A percentile compares a stretch with the other conserved stretches of the same genome.
Conservation (phyloP, 495 filamentous ascomycete species). For the Penicillium crystallinum region DNA sequence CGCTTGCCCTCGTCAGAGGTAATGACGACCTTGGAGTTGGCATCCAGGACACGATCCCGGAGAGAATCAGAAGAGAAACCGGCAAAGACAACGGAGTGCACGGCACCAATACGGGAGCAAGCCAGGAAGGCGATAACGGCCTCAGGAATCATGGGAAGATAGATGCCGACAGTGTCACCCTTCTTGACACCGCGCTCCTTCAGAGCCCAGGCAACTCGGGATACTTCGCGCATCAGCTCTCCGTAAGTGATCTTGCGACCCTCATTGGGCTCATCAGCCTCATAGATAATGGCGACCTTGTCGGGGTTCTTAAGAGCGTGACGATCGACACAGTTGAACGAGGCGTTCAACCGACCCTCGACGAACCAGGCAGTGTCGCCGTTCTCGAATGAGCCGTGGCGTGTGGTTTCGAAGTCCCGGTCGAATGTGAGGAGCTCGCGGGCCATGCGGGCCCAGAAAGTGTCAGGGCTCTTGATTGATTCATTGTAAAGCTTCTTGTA, state of each 20-base stretch:
- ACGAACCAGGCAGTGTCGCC: slow-evolving; percentile 94
- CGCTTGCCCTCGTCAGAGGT: slow-evolving; percentile 97
- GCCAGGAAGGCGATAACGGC: slow-evolving; percentile 88
- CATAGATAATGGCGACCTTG: slow-evolving; percentile 95
- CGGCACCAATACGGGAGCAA: slow-evolving; percentile 84
- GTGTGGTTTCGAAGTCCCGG: slow-evolving; percentile 87
- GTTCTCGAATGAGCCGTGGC: slow-evolving; percentile 65
- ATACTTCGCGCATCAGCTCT: slow-evolving; percentile 92
- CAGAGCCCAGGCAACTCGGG: slow-evolving; percentile 74
- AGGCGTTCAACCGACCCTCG: slow-evolving; percentile 89
- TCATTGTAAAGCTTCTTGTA: slow-evolving; percentile 94
- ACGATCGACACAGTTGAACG: slow-evolving; percentile 95
- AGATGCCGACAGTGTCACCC: slow-evolving; percentile 95
- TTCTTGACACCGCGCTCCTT: slow-evolving; percentile 95
- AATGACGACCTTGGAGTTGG: slow-evolving; percentile 84
- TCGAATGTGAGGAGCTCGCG: slow-evolving; percentile 89
- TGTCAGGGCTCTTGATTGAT: slow-evolving; percentile 84
- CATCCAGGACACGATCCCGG: slow-evolving; percentile 91
- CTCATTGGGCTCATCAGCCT: slow-evolving; percentile 85
- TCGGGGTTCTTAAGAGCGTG: slow-evolving; percentile 91
- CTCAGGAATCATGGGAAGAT: slow-evolving; percentile 98
- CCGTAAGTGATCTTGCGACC: slow-evolving; percentile 88
- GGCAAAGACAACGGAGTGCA: slow-evolving; percentile 98
- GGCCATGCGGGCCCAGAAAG: slow-evolving; percentile 85
- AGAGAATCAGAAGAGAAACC: slow-evolving; percentile 97